A percentile compares a stretch with the other conserved stretches of the same genome.
Evolutionary conservation across 2,329 filamentous ascomycete species (phyloP).

Genomic region (Capronia americana): DNA sequence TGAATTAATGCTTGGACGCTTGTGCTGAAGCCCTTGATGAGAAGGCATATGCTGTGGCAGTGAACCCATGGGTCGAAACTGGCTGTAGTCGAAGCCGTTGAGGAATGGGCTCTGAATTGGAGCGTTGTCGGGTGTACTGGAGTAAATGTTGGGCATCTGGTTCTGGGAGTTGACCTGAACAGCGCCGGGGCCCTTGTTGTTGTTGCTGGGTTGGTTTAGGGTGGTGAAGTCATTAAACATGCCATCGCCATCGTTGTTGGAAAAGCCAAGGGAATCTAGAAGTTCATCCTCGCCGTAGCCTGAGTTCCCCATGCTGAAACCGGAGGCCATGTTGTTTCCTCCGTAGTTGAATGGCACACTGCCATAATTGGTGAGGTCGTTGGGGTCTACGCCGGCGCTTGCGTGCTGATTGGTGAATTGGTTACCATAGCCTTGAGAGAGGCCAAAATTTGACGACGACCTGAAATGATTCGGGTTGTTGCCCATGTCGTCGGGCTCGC

Average conservation of each 20-base stretch:
- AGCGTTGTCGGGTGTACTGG: constrained; percentile 87
- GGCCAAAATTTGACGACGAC: constrained; percentile 45
- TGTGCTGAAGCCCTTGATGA: constrained; percentile 52
- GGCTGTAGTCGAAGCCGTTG: constrained; percentile 74
- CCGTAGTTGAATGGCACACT: constrained; percentile 65
- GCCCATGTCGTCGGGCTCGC: constrained; percentile 68
- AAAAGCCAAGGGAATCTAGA: constrained; percentile 68
- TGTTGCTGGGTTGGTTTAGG: constrained; percentile 47
- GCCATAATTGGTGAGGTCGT: constrained; percentile 66
- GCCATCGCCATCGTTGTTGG: constrained; percentile 28
- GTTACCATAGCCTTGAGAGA: constrained; percentile 49
- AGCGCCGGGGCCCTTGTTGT: constrained; percentile 61
- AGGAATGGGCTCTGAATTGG: constrained; percentile 91
- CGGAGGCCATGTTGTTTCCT: constrained; percentile 69
- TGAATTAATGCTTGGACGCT: constrained; percentile 69
- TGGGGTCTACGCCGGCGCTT: constrained; percentile 76
- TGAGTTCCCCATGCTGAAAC: constrained; percentile 78
- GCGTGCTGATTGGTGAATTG: constrained; percentile 57
- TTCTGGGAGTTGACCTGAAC: constrained; percentile 69
- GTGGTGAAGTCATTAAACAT: constrained; percentile 36
- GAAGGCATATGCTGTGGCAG: constrained; percentile 51
- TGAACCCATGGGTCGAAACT: constrained; percentile 68
- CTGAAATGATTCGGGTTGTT: constrained; percentile 60
- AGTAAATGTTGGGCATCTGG: constrained; percentile 77
- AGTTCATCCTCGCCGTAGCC: constrained; percentile 80